Conservation (phyloP, 192 early-diverging fungal species). For the Phycomyces nitens region DNA sequence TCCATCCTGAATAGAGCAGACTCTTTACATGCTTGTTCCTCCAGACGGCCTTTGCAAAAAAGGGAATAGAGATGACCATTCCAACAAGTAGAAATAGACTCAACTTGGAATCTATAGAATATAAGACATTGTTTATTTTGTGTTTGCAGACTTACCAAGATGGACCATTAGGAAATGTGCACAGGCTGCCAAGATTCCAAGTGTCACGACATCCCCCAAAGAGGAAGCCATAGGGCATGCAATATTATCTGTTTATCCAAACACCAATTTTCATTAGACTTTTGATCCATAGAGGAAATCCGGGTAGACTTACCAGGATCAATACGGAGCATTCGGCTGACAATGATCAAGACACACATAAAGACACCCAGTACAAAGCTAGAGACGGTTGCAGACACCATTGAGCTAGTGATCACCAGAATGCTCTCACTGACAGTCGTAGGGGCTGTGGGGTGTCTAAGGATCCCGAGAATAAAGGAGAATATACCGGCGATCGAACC, state of each 20-base stretch:
- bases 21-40: constrained; percentile 60
- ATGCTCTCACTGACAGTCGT: constrained; percentile 45
- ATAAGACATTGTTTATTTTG: no score
- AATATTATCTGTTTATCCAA: constrained; percentile 56
- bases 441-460: constrained; percentile 43
- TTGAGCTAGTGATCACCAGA: constrained; percentile 60
- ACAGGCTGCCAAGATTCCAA: constrained; percentile 58
- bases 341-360: constrained; percentile 64
- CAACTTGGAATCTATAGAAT: constrained; percentile 34
- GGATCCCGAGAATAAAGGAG: constrained; percentile 55
- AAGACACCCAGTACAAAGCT: constrained; percentile 71
- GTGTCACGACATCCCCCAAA: constrained; percentile 69
- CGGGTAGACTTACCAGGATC: constrained; percentile 77
- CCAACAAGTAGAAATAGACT: constrained; percentile 42
- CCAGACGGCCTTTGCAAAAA: constrained; percentile 49
- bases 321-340: constrained; percentile 58
- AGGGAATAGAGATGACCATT: constrained; percentile 38
- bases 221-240: constrained; percentile 73
- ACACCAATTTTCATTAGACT: neutral
- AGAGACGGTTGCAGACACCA: constrained; percentile 64
- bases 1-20: constrained; percentile 71
- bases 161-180: constrained; percentile 44
- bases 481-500: constrained; percentile 71
- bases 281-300: no score
- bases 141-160: constrained; percentile 53